These are phyloP conservation scores for Apiospora aurea DNA, from an alignment of 2,329 filamentous ascomycete genomes.

Conservation along the genomic window DNA sequence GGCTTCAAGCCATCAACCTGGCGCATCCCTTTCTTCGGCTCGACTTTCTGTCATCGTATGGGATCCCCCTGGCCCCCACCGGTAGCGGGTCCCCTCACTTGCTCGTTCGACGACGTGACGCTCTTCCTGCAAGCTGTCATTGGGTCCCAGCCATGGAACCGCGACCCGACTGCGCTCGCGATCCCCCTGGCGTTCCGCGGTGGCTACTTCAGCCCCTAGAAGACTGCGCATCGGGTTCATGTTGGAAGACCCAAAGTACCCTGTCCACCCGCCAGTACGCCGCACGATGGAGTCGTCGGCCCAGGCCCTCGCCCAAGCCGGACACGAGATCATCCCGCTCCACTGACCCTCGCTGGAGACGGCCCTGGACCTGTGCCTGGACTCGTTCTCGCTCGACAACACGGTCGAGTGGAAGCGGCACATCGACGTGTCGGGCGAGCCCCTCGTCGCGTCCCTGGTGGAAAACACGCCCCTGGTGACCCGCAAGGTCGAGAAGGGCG, in stretches of 20 bases:
- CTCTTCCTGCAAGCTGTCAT: not conserved
- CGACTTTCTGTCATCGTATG: not conserved
- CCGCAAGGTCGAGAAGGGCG: not conserved
- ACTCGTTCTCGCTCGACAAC: not conserved
- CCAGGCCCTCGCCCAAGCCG: not conserved
- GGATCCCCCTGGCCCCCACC: not conserved
- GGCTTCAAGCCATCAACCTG: not conserved
- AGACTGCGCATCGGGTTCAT: not conserved
- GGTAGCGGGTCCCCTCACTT: not conserved
- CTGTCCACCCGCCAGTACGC: not conserved
- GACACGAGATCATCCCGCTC: not conserved
- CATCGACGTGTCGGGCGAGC: not conserved
- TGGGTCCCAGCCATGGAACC: not conserved
- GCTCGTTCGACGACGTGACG: not conserved
- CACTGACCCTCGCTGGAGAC: not conserved
- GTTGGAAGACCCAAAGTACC: not conserved
- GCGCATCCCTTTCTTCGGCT: not conserved
- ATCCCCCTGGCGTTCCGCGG: not conserved
- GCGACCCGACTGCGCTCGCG: not conserved
- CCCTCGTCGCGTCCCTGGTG: not conserved
- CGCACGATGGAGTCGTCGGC: not conserved
- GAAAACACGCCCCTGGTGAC: not conserved
- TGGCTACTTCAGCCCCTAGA: not conserved
- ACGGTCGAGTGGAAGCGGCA: not conserved
- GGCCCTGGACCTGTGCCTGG: not conserved